Conservation (phyloP, 1,284 basidiomycete species). For the Papiliotrema terrestris region DNA sequence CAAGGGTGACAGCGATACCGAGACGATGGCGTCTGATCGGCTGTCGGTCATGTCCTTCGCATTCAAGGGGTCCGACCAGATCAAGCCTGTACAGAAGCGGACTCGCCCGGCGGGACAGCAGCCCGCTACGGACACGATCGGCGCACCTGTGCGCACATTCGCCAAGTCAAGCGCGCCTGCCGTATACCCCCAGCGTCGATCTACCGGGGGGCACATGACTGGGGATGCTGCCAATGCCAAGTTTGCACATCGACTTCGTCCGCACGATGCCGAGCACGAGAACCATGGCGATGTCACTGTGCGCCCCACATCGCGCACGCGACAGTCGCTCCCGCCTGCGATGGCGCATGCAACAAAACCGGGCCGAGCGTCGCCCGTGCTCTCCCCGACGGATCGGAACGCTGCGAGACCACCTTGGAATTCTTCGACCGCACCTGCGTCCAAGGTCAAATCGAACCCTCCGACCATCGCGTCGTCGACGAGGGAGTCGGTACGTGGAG, state of each 20-base stretch:
- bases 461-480: neutral
- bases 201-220: conserved; percentile 14
- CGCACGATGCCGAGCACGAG: conserved; percentile 10
- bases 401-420: neutral
- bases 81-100: conserved; percentile 8
- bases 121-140: neutral
- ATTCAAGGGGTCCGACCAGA: conserved; percentile 26
- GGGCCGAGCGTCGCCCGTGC: neutral
- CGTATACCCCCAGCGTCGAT: conserved; percentile 10
- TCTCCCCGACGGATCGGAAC: conserved; percentile 3
- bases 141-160: neutral
- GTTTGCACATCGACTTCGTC: conserved; percentile 40
- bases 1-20: conserved; percentile 19
- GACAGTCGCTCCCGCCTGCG: conserved; percentile 18
- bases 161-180: conserved; percentile 4
- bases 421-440: neutral
- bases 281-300: conserved; percentile 2
- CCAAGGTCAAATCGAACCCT: neutral
- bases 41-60: conserved; percentile 42
- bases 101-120: neutral
- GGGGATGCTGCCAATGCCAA: conserved; percentile 37
- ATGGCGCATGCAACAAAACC: conserved; percentile 4
- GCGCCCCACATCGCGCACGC: conserved; percentile 6
- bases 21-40: conserved; percentile 28
- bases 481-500: neutral